phyloP scores from a whole-genome alignment of 768 basidiomycete genomes.

The Lactarius pseudohatsudake region DNA sequence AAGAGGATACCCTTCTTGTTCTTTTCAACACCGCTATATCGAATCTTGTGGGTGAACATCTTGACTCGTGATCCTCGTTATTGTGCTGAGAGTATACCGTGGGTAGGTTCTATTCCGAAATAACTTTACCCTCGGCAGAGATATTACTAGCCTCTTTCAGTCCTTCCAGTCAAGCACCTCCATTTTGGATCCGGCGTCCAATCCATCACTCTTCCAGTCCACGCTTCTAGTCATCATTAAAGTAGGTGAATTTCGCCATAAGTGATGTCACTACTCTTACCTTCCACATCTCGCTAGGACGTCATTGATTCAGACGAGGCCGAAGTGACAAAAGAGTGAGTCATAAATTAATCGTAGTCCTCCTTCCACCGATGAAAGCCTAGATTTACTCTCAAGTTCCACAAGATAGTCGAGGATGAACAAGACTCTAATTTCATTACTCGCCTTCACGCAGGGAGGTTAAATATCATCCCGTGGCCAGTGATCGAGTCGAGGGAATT shows the following conservation, averaged over 20 bases:
- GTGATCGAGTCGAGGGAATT: conserved; percentile 64
- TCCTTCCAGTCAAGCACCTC: conserved; percentile 60
- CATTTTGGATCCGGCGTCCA: conserved; percentile 58
- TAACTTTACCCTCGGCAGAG: conserved; percentile 61
- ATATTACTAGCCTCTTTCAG: conserved; percentile 60
- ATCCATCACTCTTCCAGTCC: conserved; percentile 59
- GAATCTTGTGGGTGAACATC: no score
- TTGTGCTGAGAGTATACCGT: no score
- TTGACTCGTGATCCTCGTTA: no score
- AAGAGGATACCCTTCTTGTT: conserved; percentile 63
- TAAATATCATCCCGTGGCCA: conserved; percentile 65
- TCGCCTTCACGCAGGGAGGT: conserved; percentile 52
- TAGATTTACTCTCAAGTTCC: conserved; percentile 52
- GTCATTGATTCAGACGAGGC: no score
- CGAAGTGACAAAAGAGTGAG: no score
- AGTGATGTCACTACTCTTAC: no score
- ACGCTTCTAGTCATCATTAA: conserved; percentile 64
- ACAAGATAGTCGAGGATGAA: conserved; percentile 63
- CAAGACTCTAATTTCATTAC: conserved; percentile 64
- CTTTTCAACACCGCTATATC: conserved; percentile 67
- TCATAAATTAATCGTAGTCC: no score
- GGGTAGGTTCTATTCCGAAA: conserved; percentile 61
- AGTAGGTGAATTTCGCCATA: conserved; percentile 32
- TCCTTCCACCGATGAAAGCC: no score
- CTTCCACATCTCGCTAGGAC: no score